phyloP scores from a whole-genome alignment of 2,329 filamentous ascomycete genomes.

The Trichoderma pleuroti region DNA sequence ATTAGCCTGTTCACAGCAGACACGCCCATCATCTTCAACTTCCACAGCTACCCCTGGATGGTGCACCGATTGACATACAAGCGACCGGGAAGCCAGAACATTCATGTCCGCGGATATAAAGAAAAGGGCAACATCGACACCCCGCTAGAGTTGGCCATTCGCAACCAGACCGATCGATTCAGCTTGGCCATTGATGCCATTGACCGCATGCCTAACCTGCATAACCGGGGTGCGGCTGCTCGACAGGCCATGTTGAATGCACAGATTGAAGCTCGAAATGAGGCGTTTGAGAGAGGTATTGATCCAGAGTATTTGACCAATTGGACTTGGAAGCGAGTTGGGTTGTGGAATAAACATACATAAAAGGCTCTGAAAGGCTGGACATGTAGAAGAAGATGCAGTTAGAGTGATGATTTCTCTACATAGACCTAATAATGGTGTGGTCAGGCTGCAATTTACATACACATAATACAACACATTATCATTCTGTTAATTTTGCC shows the following conservation, averaged over 20 bases:
- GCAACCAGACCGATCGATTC: constrained; percentile 74
- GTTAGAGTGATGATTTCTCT: background rate
- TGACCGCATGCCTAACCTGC: constrained; percentile 59
- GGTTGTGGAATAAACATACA: constrained; percentile 32
- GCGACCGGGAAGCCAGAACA: constrained; percentile 62
- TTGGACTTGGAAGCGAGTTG: constrained; percentile 61
- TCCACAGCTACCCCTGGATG: constrained; percentile 80
- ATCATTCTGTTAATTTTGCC: too few species aligned
- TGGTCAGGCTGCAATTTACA: background rate
- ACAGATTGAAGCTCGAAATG: constrained; percentile 60
- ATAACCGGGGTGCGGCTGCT: constrained; percentile 59
- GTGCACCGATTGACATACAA: constrained; percentile 75
- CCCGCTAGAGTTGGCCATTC: constrained; percentile 71
- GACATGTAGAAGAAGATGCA: background rate
- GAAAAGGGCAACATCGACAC: constrained; percentile 86
- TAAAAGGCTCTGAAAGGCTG: background rate
- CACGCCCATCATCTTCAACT: constrained; percentile 76
- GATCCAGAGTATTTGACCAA: constrained; percentile 63
- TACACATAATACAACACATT: background rate
- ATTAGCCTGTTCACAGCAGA: constrained; percentile 66
- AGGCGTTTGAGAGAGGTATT: constrained; percentile 66
- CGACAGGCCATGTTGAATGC: constrained; percentile 62
- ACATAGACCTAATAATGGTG: background rate
- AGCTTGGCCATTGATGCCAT: constrained; percentile 74
- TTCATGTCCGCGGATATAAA: constrained; percentile 74